Evolutionary conservation across 2,329 filamentous ascomycete species (phyloP).

Genomic region (Aspergillus carbonarius): DNA sequence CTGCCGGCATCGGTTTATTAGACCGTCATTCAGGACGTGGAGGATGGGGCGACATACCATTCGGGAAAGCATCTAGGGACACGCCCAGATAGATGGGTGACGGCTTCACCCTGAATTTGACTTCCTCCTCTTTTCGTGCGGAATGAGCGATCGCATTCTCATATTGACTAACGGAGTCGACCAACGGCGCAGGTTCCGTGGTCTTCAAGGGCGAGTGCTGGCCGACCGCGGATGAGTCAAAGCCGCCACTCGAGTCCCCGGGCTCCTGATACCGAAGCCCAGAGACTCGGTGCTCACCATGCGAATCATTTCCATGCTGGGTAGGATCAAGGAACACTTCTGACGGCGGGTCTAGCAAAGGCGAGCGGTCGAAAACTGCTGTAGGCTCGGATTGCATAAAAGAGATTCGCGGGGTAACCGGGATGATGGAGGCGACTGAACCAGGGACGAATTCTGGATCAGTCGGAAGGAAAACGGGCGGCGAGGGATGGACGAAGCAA

Average conservation of each 20-base stretch:
- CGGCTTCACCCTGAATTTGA: slow-evolving; percentile 54
- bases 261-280: slow-evolving; percentile 42
- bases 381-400: slow-evolving; percentile 66
- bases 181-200: slow-evolving; percentile 44
- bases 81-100: slow-evolving; percentile 45
- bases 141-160: slow-evolving; percentile 48
- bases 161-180: slow-evolving; percentile 54
- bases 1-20: slow-evolving; percentile 48
- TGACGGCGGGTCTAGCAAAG: slow-evolving; percentile 39
- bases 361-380: slow-evolving; percentile 50
- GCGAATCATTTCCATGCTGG: slow-evolving; percentile 61
- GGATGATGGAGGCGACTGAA: slow-evolving; percentile 52
- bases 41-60: slow-evolving; percentile 59
- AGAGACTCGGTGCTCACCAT: slow-evolving; percentile 46
- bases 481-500: slow-evolving; percentile 7
- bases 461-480: slow-evolving; percentile 40
- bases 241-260: slow-evolving; percentile 31
- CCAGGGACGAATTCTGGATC: slow-evolving; percentile 50
- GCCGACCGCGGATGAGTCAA: slow-evolving; percentile 22
- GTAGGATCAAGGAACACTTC: slow-evolving; percentile 37
- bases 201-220: slow-evolving; percentile 24
- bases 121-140: slow-evolving; percentile 42
- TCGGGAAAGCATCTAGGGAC: slow-evolving; percentile 67
- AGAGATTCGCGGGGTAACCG: slow-evolving; percentile 42
- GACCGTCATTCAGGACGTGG: slow-evolving; percentile 5